Percentiles rank a stretch among this genome's conserved stretches.
These are phyloP conservation scores for Calonectria pteridis DNA, from an alignment of 2,329 filamentous ascomycete species.

Conservation along the genomic window DNA sequence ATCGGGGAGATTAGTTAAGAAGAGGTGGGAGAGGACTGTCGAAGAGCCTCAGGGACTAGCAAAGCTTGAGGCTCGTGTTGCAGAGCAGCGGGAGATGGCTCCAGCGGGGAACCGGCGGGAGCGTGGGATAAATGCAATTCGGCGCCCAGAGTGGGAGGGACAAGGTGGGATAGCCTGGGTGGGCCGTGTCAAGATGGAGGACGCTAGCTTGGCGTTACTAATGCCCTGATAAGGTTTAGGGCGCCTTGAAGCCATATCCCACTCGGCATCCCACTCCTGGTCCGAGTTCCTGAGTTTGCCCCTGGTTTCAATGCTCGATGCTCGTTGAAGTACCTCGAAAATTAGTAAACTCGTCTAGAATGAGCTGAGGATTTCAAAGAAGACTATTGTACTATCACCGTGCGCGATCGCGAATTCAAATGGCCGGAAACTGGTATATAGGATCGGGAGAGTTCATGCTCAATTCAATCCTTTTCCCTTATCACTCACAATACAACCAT, in stretches of 20 bases:
- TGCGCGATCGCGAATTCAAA: neutral
- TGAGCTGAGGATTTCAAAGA: neutral
- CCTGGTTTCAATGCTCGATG: neutral
- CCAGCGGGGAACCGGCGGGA: neutral
- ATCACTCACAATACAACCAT: conserved; percentile 2
- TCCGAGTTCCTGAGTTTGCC: conserved; percentile 22
- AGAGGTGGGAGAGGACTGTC: neutral
- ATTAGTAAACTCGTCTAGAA: conserved; percentile 12
- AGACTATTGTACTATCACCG: neutral
- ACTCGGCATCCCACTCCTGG: conserved; percentile 29
- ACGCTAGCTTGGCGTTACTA: conserved; percentile 17
- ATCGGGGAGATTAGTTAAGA: conserved; percentile 6
- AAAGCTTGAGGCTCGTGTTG: neutral
- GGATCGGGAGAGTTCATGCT: neutral
- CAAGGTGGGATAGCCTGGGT: conserved; percentile 7
- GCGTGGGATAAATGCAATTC: conserved; percentile 38
- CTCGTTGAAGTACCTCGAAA: neutral
- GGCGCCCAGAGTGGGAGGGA: conserved; percentile 33
- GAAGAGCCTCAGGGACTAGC: neutral
- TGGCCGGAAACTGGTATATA: conserved; percentile 11
- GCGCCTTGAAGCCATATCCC: neutral
- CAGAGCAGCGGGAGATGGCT: neutral
- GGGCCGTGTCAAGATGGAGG: neutral
- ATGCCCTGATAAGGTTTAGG: conserved; percentile 20
- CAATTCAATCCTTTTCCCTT: neutral